phyloP scores from a whole-genome alignment of 306 rosid genomes.

The Corylus heterophylla region DNA sequence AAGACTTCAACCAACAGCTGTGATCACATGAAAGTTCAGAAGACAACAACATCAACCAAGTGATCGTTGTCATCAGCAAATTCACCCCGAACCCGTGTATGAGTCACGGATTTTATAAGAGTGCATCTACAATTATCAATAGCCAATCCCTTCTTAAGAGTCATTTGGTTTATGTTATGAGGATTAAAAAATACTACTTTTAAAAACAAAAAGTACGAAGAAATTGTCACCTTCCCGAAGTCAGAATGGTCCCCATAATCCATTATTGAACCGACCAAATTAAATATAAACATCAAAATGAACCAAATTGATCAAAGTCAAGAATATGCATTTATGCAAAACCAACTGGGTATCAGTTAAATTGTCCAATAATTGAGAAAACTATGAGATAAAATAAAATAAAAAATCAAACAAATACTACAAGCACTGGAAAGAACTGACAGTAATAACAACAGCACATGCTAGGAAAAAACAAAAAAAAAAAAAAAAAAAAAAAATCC shows the following conservation, averaged over 20 bases:
- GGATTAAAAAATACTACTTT: background rate
- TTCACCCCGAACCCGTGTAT: slow-evolving; percentile 56
- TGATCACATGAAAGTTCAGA: slow-evolving; percentile 51
- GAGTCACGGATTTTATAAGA: slow-evolving; percentile 47
- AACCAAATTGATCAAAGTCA: slow-evolving; percentile 14
- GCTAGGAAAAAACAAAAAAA: background rate
- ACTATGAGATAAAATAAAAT: background rate
- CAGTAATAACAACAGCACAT: background rate
- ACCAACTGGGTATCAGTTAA: slow-evolving; percentile 21
- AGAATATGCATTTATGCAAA: slow-evolving; percentile 16
- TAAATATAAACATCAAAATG: slow-evolving; percentile 27
- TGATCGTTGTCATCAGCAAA: slow-evolving; percentile 37
- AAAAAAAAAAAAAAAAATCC: background rate
- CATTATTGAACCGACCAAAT: slow-evolving; percentile 19
- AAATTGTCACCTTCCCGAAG: slow-evolving; percentile 4
- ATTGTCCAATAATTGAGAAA: background rate
- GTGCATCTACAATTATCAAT: slow-evolving; percentile 37
- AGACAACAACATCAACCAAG: slow-evolving; percentile 43
- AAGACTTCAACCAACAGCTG: slow-evolving; percentile 32
- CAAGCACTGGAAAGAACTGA: background rate
- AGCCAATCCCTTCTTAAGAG: slow-evolving; percentile 31
- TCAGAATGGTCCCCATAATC: slow-evolving; percentile 23
- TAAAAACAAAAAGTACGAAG: slow-evolving; percentile 1
- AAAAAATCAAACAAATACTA: background rate
- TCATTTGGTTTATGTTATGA: slow-evolving; percentile 34